These are phyloP conservation scores for Gossypium lobatum DNA, from an alignment of 441 rosid genomes.

Conservation along the genomic window DNA sequence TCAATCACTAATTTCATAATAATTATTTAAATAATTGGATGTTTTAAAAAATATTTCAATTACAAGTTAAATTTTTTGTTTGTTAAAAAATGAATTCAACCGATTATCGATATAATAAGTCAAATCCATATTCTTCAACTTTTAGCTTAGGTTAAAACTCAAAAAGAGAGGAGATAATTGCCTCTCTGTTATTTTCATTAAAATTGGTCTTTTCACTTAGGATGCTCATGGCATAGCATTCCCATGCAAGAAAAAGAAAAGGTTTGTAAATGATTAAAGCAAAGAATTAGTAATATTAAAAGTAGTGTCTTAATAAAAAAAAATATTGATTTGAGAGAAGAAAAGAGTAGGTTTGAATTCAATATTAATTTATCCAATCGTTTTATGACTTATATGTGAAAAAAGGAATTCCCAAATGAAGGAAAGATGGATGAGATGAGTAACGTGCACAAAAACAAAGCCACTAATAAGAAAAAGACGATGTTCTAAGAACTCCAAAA, in stretches of 20 bases:
- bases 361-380: not conserved
- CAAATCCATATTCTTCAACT: not conserved
- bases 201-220: not conserved
- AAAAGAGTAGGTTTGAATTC: not conserved
- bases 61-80: not conserved
- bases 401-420: not conserved
- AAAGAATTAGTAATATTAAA: not conserved
- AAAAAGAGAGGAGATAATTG: not conserved
- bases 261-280: not conserved
- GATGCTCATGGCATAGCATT: not conserved
- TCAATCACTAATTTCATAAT: too few species aligned
- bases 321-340: not conserved
- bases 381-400: too few species aligned
- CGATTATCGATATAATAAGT: too few species aligned
- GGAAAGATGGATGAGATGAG: not conserved
- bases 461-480: slow-evolving; percentile 16
- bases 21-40: too few species aligned
- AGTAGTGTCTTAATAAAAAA: not conserved
- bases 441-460: slow-evolving; percentile 25
- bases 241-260: not conserved
- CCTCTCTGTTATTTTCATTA: not conserved
- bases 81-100: too few species aligned
- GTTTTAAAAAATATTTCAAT: too few species aligned
- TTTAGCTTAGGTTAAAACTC: not conserved
- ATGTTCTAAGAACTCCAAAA: slow-evolving; percentile 9